Conservation (phyloP, 345 rosid species). For the Clarkia xantiana region DNA sequence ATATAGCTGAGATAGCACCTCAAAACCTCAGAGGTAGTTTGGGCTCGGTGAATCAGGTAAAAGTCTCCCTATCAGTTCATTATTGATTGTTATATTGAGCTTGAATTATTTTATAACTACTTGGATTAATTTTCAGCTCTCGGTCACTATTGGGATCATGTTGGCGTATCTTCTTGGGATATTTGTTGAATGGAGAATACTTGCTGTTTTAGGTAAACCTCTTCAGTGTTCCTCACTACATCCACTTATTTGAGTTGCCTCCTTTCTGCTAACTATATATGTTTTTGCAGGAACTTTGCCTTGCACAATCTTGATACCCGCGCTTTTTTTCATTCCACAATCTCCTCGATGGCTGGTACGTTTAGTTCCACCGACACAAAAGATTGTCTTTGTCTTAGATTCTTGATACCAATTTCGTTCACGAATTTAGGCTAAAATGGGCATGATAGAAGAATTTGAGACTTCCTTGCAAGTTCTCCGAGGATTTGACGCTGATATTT, state of each 20-base stretch:
- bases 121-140: slow-evolving; percentile 40
- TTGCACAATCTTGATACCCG: slow-evolving; percentile 73
- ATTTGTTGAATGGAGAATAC: slow-evolving; percentile 85
- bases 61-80: background rate
- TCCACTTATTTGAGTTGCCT: no score
- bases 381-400: slow-evolving; percentile 2
- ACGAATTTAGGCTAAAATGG: slow-evolving; percentile 82
- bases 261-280: background rate
- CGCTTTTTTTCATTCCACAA: slow-evolving; percentile 92
- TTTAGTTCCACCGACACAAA: slow-evolving; percentile 4
- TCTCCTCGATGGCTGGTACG: slow-evolving; percentile 99
- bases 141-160: slow-evolving; percentile 93
- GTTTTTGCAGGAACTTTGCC: slow-evolving; percentile 65
- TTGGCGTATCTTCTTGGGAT: slow-evolving; percentile 84
- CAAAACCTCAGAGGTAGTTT: no score
- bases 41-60: slow-evolving; percentile 46
- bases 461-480: slow-evolving; percentile 94
- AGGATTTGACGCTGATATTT: slow-evolving; percentile 90
- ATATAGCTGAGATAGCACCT: slow-evolving; percentile 46
- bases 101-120: background rate
- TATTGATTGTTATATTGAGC: background rate
- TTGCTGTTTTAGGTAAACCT: slow-evolving; percentile 77
- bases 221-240: slow-evolving; percentile 3
- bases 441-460: slow-evolving; percentile 96
- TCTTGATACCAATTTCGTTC: slow-evolving; percentile 9